A percentile compares a stretch with the other conserved stretches of the same genome.
Conservation (phyloP, 1,139 yeast genomes). For the Hemisphaericaspora lyxosophila region DNA sequence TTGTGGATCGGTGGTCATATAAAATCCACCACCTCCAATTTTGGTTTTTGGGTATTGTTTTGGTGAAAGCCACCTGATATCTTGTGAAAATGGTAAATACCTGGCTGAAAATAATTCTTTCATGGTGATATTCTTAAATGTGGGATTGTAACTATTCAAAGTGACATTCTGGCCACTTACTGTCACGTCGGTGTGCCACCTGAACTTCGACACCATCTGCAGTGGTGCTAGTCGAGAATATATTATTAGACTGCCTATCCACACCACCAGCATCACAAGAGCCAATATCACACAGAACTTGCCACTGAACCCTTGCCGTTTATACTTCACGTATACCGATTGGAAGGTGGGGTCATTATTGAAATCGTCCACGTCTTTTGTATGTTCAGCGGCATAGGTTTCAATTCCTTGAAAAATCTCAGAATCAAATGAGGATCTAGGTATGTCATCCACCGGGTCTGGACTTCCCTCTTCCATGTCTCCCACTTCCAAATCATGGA, state of each 20-base stretch:
- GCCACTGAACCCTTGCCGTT: conserved; percentile 13
- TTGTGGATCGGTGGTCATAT: conserved; percentile 20
- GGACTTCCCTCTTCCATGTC: conserved; percentile 2
- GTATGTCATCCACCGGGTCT: neutral
- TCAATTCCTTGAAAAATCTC: conserved; percentile 31
- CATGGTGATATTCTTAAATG: conserved; percentile 32
- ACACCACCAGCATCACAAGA: conserved; percentile 15
- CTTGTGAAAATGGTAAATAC: conserved; percentile 19
- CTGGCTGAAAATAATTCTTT: conserved; percentile 24
- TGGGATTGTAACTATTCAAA: conserved; percentile 30
- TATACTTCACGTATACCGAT: conserved; percentile 21
- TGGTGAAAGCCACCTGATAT: conserved; percentile 30
- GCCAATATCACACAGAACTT: conserved; percentile 10
- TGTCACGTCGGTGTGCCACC: conserved; percentile 31
- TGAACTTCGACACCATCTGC: conserved; percentile 19
- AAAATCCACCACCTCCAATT: conserved; percentile 29
- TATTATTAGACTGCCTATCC: conserved; percentile 31
- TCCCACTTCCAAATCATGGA: conserved; percentile 1
- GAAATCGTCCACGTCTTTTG: conserved; percentile 21
- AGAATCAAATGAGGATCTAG: conserved; percentile 18
- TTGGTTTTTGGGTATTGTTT: conserved; percentile 30
- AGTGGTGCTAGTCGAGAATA: conserved; percentile 31
- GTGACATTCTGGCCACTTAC: conserved; percentile 33
- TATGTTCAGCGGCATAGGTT: conserved; percentile 15
- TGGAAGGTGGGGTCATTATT: conserved; percentile 27